Conservation (phyloP, 2,329 filamentous ascomycete species). For the Aspergillus luchuensis region DNA sequence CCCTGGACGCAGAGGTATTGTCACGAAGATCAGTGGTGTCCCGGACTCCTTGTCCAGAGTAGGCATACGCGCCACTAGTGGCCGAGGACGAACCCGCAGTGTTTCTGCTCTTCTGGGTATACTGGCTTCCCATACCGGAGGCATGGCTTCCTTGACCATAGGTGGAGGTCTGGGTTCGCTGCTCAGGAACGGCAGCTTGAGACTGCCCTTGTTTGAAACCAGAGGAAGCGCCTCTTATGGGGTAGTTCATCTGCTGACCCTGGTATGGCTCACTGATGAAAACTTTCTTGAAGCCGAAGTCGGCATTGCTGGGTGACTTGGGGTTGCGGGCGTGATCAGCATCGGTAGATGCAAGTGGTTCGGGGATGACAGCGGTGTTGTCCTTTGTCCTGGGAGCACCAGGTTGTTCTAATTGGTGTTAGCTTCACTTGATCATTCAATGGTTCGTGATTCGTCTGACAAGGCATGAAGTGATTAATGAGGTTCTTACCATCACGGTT, state of each 20-base stretch:
- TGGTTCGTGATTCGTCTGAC: neutral
- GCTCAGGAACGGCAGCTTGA: neutral
- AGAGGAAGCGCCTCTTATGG: neutral
- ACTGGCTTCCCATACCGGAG: neutral
- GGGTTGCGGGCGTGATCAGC: conserved; percentile 7
- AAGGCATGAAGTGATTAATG: neutral
- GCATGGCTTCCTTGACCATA: neutral
- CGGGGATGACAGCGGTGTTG: conserved; percentile 28
- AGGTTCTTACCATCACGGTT: conserved; percentile 62
- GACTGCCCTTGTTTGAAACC: neutral
- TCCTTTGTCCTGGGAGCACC: conserved; percentile 22
- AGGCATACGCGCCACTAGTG: neutral
- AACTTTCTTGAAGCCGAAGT: conserved; percentile 10
- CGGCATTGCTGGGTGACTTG: conserved; percentile 10
- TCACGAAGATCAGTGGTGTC: neutral
- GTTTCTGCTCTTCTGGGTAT: neutral
- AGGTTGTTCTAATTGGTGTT: conserved; percentile 29
- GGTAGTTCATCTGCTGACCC: conserved; percentile 1
- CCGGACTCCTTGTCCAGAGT: neutral
- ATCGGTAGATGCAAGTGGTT: conserved; percentile 16
- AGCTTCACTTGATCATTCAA: conserved; percentile 2
- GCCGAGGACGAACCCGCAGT: neutral
- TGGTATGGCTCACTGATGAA: conserved; percentile 1
- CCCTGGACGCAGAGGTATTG: neutral
- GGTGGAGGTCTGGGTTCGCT: conserved; percentile 3